Percentiles rank a stretch among this genome's conserved stretches.
Conservation (phyloP, 306 rosid genomes). For the Lagenaria siceraria region DNA sequence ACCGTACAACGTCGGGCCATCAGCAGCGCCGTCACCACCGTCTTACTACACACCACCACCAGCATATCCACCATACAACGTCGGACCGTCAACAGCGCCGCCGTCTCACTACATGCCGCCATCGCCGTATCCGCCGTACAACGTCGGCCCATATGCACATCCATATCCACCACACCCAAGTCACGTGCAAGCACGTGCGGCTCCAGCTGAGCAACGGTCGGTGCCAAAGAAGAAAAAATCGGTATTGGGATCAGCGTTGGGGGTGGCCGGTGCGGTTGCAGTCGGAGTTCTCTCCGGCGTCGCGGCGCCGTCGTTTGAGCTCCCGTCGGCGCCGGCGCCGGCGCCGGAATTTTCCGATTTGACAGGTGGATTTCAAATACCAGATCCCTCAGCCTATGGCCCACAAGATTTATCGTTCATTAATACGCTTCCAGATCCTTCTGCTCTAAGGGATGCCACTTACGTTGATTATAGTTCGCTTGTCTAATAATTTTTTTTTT, state of each 20-base stretch:
- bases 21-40: background rate
- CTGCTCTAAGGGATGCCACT: background rate
- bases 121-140: background rate
- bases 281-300: background rate
- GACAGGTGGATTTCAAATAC: background rate
- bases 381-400: background rate
- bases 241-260: constrained; percentile 33
- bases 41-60: no score
- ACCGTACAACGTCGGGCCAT: background rate
- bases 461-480: background rate
- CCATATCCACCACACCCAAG: constrained; percentile 17
- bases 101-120: no score
- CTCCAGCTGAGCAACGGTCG: background rate
- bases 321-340: background rate
- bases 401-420: background rate
- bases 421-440: background rate
- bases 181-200: constrained; percentile 18
- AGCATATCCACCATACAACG: background rate
- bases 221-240: constrained; percentile 13
- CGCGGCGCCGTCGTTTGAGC: background rate
- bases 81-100: background rate
- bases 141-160: background rate
- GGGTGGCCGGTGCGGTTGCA: constrained; percentile 10
- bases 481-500: background rate
- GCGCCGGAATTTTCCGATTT: background rate